Percentiles rank a stretch among this genome's conserved stretches.
These are phyloP conservation scores for Melaleuca alternifolia DNA, from an alignment of 345 rosid genomes.

Conservation along the genomic window DNA sequence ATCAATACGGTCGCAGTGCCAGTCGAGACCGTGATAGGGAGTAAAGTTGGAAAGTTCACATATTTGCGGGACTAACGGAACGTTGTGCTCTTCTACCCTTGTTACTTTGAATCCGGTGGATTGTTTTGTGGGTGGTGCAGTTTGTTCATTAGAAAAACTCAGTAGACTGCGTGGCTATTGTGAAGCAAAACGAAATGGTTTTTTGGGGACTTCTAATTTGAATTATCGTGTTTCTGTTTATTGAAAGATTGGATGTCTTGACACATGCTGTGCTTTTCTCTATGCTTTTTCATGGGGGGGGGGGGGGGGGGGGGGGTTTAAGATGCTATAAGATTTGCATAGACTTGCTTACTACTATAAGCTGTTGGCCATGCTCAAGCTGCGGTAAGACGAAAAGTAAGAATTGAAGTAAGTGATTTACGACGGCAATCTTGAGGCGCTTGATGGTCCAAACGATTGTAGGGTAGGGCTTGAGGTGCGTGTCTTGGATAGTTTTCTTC, in stretches of 20 bases:
- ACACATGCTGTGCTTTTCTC: background rate
- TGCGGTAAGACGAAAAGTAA: background rate
- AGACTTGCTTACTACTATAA: background rate
- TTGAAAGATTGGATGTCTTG: background rate
- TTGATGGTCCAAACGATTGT: background rate
- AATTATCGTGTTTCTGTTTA: background rate
- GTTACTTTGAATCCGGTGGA: background rate
- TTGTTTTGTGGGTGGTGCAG: background rate
- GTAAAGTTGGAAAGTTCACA: constrained; percentile 14
- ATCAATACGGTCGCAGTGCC: constrained; percentile 35
- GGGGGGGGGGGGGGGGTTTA: background rate
- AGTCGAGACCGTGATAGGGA: constrained; percentile 24
- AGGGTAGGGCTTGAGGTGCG: background rate
- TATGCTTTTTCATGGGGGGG: background rate
- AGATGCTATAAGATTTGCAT: background rate
- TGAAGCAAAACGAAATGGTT: background rate
- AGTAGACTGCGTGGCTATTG: background rate
- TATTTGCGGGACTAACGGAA: background rate
- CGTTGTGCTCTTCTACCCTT: background rate
- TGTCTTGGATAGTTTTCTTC: background rate
- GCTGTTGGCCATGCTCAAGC: background rate
- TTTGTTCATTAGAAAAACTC: background rate
- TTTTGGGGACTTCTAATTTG: background rate
- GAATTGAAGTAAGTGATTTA: background rate
- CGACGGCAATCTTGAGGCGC: background rate